phyloP scores from a whole-genome alignment of 306 rosid species.

The Cucumis hystrix region DNA sequence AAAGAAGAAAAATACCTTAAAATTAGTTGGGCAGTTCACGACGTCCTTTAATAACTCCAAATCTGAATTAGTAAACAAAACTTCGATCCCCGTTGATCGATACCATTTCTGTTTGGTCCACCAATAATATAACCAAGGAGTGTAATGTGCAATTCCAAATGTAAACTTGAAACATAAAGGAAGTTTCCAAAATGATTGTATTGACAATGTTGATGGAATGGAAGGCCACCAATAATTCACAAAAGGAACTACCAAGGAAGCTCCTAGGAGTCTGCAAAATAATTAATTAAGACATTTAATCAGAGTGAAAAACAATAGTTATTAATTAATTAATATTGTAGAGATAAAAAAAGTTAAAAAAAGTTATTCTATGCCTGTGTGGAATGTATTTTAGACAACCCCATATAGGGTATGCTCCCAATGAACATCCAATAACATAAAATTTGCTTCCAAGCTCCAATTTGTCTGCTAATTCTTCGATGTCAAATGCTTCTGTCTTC shows the following conservation, averaged over 20 bases:
- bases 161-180: constrained; percentile 23
- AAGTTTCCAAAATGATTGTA: constrained; percentile 20
- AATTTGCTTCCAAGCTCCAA: neutral
- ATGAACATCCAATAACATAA: neutral
- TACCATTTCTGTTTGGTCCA: constrained; percentile 74
- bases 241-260: constrained; percentile 21
- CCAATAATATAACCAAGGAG: constrained; percentile 68
- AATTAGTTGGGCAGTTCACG: no score
- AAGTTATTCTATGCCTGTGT: neutral
- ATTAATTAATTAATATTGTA: no score
- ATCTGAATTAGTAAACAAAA: constrained; percentile 24
- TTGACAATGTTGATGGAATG: constrained; percentile 27
- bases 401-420: neutral
- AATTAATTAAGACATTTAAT: no score
- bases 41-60: constrained; percentile 15
- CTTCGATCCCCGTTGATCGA: constrained; percentile 19
- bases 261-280: no score
- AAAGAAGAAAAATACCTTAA: no score
- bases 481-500: neutral
- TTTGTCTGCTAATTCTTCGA: neutral
- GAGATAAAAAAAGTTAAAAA: no score
- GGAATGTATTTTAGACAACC: neutral
- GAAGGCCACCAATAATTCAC: constrained; percentile 65
- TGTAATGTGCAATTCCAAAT: constrained; percentile 40
- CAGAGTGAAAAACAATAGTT: no score